Percentiles rank a stretch among this genome's conserved stretches.
phyloP scores from a whole-genome alignment of 139 green algal species.

The Marvania coccoides region DNA sequence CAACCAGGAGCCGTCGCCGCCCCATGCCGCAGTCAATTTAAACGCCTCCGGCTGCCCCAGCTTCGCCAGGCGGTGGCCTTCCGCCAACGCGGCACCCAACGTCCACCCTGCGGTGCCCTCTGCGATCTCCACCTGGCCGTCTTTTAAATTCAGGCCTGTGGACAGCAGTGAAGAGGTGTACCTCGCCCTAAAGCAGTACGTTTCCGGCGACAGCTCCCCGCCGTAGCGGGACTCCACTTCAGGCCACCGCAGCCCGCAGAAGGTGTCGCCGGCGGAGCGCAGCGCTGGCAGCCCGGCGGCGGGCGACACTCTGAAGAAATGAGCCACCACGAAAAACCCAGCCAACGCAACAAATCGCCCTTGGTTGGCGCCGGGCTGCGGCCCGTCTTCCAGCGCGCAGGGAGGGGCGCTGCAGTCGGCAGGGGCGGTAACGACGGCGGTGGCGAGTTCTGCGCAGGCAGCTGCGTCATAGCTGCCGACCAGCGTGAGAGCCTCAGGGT shows the following conservation, averaged over 20 bases:
- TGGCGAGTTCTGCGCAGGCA: slow-evolving; percentile 39
- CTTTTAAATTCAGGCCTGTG: slow-evolving; percentile 46
- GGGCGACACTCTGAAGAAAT: slow-evolving; percentile 51
- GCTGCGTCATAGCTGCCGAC: slow-evolving; percentile 23
- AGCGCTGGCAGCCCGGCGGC: slow-evolving; percentile 24
- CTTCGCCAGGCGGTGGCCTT: neutral
- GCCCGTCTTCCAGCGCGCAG: slow-evolving; percentile 42
- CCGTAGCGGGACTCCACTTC: slow-evolving; percentile 15
- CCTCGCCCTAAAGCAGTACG: slow-evolving; percentile 74
- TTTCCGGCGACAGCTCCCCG: slow-evolving; percentile 51
- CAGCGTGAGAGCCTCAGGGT: slow-evolving; percentile 21
- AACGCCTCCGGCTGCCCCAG: too few species aligned
- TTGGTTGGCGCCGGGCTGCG: slow-evolving; percentile 21
- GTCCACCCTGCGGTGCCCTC: slow-evolving; percentile 50
- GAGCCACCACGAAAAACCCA: slow-evolving; percentile 74
- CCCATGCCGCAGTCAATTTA: too few species aligned
- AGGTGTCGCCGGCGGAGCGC: slow-evolving; percentile 6
- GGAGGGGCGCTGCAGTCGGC: slow-evolving; percentile 4
- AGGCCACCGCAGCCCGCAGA: slow-evolving; percentile 41
- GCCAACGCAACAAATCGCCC: slow-evolving; percentile 46
- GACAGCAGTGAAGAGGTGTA: slow-evolving; percentile 63
- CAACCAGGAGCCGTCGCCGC: neutral
- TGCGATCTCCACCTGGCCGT: slow-evolving; percentile 39
- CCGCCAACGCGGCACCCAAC: slow-evolving; percentile 52
- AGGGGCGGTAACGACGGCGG: slow-evolving; percentile 33